Percentiles rank a stretch among this genome's conserved stretches.
Conservation (phyloP, 148 eudicot genomes). For the Chenopodium berlandieri region DNA sequence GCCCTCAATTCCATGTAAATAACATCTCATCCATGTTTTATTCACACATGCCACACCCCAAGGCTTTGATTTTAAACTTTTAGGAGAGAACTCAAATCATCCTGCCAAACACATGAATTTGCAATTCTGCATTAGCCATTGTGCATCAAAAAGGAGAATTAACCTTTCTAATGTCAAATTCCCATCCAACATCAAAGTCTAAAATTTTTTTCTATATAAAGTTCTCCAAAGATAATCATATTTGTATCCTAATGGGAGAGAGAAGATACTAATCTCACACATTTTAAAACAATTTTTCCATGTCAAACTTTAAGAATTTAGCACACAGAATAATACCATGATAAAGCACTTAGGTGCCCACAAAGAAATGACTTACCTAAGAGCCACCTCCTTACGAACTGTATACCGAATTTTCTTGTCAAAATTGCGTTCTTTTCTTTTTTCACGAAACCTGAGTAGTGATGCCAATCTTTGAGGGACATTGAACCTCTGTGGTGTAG, state of each 20-base stretch:
- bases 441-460: slow-evolving; percentile 73
- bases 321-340: background rate
- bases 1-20: too few species aligned
- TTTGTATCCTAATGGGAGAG: background rate
- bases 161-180: background rate
- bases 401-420: slow-evolving; percentile 85
- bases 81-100: too few species aligned
- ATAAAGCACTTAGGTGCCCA: background rate
- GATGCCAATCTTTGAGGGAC: slow-evolving; percentile 79
- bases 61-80: too few species aligned
- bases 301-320: background rate
- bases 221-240: background rate
- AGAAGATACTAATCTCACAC: background rate
- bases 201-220: background rate
- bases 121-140: too few species aligned
- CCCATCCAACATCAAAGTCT: background rate
- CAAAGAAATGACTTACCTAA: slow-evolving; percentile 44
- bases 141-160: background rate
- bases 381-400: slow-evolving; percentile 82
- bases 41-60: too few species aligned
- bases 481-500: slow-evolving; percentile 53
- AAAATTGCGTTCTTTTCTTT: slow-evolving; percentile 73
- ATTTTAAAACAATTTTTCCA: background rate
- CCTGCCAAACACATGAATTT: background rate
- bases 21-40: too few species aligned